These are phyloP conservation scores for Panicum miliaceum DNA, from an alignment of 176 grass and related monocot genomes.

Conservation along the genomic window DNA sequence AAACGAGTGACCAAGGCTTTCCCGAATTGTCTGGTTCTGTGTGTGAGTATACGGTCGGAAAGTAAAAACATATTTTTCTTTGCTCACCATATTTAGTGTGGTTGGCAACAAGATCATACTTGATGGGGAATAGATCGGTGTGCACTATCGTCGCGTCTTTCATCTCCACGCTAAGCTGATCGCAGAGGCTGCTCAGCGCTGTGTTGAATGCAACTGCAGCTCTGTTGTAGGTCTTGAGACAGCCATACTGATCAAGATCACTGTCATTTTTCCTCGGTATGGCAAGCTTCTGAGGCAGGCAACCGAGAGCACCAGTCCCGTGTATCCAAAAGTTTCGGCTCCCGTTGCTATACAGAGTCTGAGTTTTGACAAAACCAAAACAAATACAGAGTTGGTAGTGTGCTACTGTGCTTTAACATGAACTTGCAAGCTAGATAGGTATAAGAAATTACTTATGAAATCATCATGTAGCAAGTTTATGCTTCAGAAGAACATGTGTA, in stretches of 20 bases:
- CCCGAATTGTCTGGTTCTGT: background rate
- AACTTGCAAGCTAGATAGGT: background rate
- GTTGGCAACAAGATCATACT: slow-evolving; percentile 86
- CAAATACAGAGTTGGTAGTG: background rate
- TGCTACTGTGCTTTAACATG: background rate
- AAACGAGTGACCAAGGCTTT: background rate
- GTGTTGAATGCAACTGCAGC: slow-evolving; percentile 74
- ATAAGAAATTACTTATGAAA: background rate
- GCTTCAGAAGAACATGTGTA: background rate
- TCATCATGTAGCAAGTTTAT: background rate
- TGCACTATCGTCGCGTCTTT: slow-evolving; percentile 66
- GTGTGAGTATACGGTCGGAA: background rate
- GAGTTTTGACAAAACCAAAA: slow-evolving; percentile 6
- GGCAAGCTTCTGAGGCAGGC: slow-evolving; percentile 88
- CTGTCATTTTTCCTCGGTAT: slow-evolving; percentile 57
- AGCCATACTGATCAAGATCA: slow-evolving; percentile 68
- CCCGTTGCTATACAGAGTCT: slow-evolving; percentile 66
- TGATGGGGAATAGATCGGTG: slow-evolving; percentile 73
- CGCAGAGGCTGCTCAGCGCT: slow-evolving; percentile 52
- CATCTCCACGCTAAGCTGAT: slow-evolving; percentile 57
- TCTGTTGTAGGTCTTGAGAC: slow-evolving; percentile 73
- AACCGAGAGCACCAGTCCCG: slow-evolving; percentile 72
- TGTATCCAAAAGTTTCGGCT: slow-evolving; percentile 84
- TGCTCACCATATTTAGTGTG: slow-evolving; percentile 67
- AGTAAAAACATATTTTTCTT: background rate